Conservation (phyloP, 2,329 filamentous ascomycete genomes). For the Phaeosphaeriaceae sp. region DNA sequence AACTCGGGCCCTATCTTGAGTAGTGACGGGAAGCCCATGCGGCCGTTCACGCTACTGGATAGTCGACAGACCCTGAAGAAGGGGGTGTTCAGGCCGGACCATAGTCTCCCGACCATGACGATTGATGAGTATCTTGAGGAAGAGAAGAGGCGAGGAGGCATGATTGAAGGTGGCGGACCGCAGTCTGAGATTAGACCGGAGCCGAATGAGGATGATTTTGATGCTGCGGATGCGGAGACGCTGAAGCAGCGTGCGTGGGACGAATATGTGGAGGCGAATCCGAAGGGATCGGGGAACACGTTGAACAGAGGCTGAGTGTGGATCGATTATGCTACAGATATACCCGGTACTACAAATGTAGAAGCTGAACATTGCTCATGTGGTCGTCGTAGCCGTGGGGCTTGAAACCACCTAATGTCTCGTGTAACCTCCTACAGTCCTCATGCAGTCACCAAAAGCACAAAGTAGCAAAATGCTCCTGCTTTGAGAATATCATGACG, state of each 20-base stretch:
- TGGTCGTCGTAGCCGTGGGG: background rate
- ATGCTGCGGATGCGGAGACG: slow-evolving; percentile 87
- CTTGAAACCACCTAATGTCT: background rate
- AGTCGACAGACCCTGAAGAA: slow-evolving; percentile 76
- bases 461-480: background rate
- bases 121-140: slow-evolving; percentile 98
- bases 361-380: background rate
- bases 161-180: slow-evolving; percentile 89
- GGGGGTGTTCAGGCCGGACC: slow-evolving; percentile 87
- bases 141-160: slow-evolving; percentile 81
- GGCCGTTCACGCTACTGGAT: slow-evolving; percentile 87
- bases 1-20: slow-evolving; percentile 76
- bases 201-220: slow-evolving; percentile 87
- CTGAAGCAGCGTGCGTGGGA: slow-evolving; percentile 96
- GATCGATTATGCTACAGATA: slow-evolving; percentile 18
- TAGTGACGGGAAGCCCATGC: slow-evolving; percentile 80
- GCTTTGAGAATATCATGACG: background rate
- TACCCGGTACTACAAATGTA: background rate
- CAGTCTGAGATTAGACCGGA: slow-evolving; percentile 72
- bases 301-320: slow-evolving; percentile 71
- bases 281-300: slow-evolving; percentile 82
- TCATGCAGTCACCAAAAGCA: background rate
- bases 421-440: background rate
- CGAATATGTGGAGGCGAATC: slow-evolving; percentile 89
- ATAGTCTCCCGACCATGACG: slow-evolving; percentile 95